A percentile compares a stretch with the other conserved stretches of the same genome.
Conservation (phyloP, 2,329 filamentous ascomycete genomes). For the Claviceps monticola region DNA sequence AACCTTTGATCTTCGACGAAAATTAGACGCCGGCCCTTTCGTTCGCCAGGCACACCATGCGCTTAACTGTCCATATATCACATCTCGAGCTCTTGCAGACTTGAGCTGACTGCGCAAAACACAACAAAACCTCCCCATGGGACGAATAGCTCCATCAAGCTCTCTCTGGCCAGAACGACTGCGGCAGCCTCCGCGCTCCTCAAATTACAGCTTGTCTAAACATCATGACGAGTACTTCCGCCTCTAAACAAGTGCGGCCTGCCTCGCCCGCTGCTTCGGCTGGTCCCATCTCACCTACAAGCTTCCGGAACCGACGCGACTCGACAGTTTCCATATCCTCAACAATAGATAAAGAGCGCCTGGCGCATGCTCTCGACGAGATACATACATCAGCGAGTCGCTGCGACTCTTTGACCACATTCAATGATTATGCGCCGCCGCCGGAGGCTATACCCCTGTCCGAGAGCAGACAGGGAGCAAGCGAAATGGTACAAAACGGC, state of each 20-base stretch:
- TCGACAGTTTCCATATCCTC: constrained; percentile 28
- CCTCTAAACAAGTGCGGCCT: constrained; percentile 16
- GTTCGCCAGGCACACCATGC: constrained; percentile 5
- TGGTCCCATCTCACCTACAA: constrained; percentile 15
- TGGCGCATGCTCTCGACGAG: constrained; percentile 66
- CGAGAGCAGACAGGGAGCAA: constrained; percentile 57
- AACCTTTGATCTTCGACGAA: not conserved
- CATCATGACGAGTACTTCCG: constrained; percentile 18
- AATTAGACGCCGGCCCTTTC: not conserved
- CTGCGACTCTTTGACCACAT: constrained; percentile 73
- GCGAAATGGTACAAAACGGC: constrained; percentile 69
- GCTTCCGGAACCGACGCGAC: constrained; percentile 22
- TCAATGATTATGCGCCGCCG: constrained; percentile 77
- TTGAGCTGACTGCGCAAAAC: constrained; percentile 1
- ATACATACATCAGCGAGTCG: constrained; percentile 85
- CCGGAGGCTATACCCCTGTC: constrained; percentile 41
- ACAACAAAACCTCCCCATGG: constrained; percentile 1
- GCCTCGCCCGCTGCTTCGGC: constrained; percentile 14
- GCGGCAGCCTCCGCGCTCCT: constrained; percentile 4
- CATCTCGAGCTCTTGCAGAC: constrained; percentile 3
- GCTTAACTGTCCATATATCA: not conserved
- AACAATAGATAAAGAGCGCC: constrained; percentile 51
- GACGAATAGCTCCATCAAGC: not conserved
- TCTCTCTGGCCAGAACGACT: not conserved
- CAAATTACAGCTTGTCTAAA: not conserved